Conservation (phyloP, 208 protist species). For the Giardia duodenalis region DNA sequence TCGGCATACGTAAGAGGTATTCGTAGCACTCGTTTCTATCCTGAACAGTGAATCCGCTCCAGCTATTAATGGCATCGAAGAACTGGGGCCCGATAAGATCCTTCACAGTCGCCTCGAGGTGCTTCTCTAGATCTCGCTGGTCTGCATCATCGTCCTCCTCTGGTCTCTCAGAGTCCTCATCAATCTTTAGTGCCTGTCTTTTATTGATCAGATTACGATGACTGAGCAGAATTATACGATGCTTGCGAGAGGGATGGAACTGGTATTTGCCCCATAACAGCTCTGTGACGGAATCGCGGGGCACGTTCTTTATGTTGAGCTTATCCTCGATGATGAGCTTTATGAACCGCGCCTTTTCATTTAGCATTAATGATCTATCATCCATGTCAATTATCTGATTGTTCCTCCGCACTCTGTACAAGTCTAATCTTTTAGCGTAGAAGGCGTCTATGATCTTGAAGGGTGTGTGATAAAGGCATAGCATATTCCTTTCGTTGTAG, state of each 20-base stretch:
- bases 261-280: neutral
- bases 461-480: constrained; percentile 68
- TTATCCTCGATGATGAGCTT: constrained; percentile 36
- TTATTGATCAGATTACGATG: neutral
- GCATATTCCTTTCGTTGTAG: constrained; percentile 75
- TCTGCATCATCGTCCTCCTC: neutral
- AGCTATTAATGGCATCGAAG: neutral
- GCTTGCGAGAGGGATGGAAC: neutral
- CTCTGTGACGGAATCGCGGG: neutral
- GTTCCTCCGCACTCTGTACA: constrained; percentile 81
- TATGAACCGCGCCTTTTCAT: constrained; percentile 40
- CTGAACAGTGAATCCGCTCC: neutral
- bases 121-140: neutral
- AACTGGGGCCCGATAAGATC: neutral
- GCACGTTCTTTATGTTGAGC: constrained; percentile 26
- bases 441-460: constrained; percentile 83
- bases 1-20: neutral
- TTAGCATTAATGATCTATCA: constrained; percentile 24
- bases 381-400: constrained; percentile 23
- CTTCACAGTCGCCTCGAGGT: neutral
- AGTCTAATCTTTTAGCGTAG: constrained; percentile 74
- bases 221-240: neutral
- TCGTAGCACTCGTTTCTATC: neutral
- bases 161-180: neutral
- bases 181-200: neutral